These are phyloP conservation scores for Huntiella savannae DNA, from an alignment of 2,329 filamentous ascomycete species.

Conservation along the genomic window DNA sequence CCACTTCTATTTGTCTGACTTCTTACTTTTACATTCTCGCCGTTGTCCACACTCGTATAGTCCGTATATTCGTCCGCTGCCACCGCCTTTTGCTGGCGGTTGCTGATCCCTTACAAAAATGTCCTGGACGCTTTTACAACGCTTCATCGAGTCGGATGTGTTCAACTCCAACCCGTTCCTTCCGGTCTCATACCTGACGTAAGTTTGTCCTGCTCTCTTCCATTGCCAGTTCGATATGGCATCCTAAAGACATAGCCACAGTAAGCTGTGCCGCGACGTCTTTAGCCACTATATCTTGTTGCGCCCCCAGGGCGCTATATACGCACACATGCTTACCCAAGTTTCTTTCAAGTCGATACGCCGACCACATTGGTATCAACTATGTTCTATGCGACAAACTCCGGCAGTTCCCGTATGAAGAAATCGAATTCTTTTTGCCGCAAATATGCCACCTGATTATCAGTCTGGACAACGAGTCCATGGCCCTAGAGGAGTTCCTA, in stretches of 20 bases:
- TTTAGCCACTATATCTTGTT: not conserved
- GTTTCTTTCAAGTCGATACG: constrained; percentile 46
- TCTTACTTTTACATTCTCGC: too few relatives aligned
- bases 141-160: constrained; percentile 84
- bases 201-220: constrained; percentile 22
- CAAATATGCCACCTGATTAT: constrained; percentile 77
- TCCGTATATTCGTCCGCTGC: not conserved
- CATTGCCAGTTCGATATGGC: not conserved
- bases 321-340: constrained; percentile 3
- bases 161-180: constrained; percentile 84
- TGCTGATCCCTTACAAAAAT: constrained; percentile 22
- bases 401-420: constrained; percentile 73
- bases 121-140: constrained; percentile 76
- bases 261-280: not conserved
- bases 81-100: not conserved
- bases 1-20: not conserved
- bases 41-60: too few relatives aligned
- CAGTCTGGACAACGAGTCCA: constrained; percentile 76
- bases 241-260: not conserved
- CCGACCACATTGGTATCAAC: constrained; percentile 76
- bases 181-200: constrained; percentile 77
- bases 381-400: constrained; percentile 79
- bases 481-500: constrained; percentile 77
- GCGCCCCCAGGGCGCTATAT: not conserved
- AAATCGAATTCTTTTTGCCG: constrained; percentile 82